Evolutionary conservation across 2,329 filamentous ascomycete species (phyloP), one percentile per base, ranked within the genome.

Genomic region (Fusarium pseudocircinatum): DNA sequence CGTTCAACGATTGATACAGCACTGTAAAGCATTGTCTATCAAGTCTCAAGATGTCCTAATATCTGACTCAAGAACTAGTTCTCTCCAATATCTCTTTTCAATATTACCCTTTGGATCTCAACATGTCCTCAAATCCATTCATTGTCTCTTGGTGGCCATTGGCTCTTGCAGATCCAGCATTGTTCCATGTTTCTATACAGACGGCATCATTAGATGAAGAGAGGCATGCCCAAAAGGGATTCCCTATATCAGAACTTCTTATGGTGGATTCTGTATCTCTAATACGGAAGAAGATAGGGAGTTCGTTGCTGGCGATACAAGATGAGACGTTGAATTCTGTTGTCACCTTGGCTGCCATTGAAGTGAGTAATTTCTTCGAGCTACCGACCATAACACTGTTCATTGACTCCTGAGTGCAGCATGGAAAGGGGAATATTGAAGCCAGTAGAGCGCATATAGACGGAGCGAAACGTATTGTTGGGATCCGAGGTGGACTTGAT

Each of bases 91-190:
- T 90, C 52, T 87, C 88, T 0, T 90, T 90, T 57, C 85, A 89
- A 69, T 90, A 90, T 73, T 90, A 90, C 72, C 88, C 88, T 2
- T 80, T 89, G 26, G 88, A 90, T 58, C 79, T 88, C 13, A 84
- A 82, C 67, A 75, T 83, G n/a, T 78, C 78, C 0, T 87, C 88
- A 13, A 90, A 90, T 71, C 88, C 88, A 0, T 90, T 90, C 67
- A 79, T 90, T 24, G 80, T 89, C 12, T 89, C 87, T 0, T 90
- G 88, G 88, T 90, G 88, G 88, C 88, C 88, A 1, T 81, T 87
- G 2, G 87, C 88, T 2, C 82, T 90, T 1, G 84, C 82, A 1
- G 88, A 90, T 62, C 87, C 88, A 0, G 87, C 87, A 9, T 73
- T 90, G 2, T 90, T 90, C 60, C 87, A 90, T 70, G 87, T 90